phyloP scores from a whole-genome alignment of 805 yeast genomes.

The Starmerella scarabaei region DNA sequence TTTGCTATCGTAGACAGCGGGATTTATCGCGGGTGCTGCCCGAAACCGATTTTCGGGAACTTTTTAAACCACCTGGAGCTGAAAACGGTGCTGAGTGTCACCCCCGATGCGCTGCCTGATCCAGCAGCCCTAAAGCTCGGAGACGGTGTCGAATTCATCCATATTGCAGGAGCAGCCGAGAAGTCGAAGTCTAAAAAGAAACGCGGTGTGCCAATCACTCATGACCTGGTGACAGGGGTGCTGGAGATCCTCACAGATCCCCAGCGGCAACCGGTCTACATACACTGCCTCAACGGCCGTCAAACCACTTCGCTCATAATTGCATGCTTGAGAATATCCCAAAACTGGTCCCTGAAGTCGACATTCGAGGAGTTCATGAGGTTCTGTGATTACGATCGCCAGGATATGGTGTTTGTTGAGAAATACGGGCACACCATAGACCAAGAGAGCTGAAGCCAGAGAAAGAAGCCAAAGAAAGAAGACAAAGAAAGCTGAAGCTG shows the following conservation, averaged over 20 bases:
- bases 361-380: conserved; percentile 74
- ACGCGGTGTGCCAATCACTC: conserved; percentile 54
- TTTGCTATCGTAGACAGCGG: conserved; percentile 58
- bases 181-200: conserved; percentile 30
- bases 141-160: conserved; percentile 52
- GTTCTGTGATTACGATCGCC: conserved; percentile 63
- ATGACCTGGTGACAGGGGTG: conserved; percentile 45
- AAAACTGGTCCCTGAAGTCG: conserved; percentile 80
- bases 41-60: conserved; percentile 57
- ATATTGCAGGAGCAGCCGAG: conserved; percentile 47
- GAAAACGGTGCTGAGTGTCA: conserved; percentile 61
- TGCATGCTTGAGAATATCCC: conserved; percentile 72
- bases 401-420: conserved; percentile 75
- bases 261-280: conserved; percentile 53
- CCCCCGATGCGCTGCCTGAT: conserved; percentile 53
- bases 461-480: too few species aligned
- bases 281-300: conserved; percentile 85
- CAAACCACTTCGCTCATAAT: conserved; percentile 71
- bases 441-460: too few species aligned
- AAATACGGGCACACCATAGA: too few species aligned
- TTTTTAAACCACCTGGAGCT: conserved; percentile 55
- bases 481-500: too few species aligned
- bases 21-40: conserved; percentile 76
- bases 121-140: conserved; percentile 30
- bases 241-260: conserved; percentile 47